A percentile compares a stretch with the other conserved stretches of the same genome.
Conservation (phyloP, 805 yeast genomes). For the Danielozyma ontarioensis region DNA sequence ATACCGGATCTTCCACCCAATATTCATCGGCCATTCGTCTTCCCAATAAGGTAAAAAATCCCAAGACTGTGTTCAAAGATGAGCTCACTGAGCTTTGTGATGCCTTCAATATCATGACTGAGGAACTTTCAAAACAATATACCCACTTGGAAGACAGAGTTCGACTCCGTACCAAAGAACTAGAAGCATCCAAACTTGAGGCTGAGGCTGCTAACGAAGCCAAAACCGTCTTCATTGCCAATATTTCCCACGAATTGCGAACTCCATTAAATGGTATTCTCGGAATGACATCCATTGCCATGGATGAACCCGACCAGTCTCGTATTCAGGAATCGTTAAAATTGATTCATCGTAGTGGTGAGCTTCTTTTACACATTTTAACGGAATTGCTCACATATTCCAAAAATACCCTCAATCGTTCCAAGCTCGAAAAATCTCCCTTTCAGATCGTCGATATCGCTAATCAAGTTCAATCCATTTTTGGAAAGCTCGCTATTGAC, state of each 20-base stretch:
- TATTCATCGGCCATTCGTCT: conserved; percentile 35
- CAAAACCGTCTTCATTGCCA: conserved; percentile 88
- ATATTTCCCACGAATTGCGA: conserved; percentile 88
- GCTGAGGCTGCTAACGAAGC: conserved; percentile 97
- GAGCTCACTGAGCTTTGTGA: conserved; percentile 85
- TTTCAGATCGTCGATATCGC: conserved; percentile 79
- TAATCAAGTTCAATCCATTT: conserved; percentile 79
- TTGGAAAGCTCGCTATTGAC: conserved; percentile 72
- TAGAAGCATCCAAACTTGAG: conserved; percentile 80
- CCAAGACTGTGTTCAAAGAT: conserved; percentile 57
- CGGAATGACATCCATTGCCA: conserved; percentile 91
- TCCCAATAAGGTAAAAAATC: conserved; percentile 31
- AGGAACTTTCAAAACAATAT: conserved; percentile 80
- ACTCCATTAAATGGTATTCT: conserved; percentile 95
- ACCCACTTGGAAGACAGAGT: conserved; percentile 85
- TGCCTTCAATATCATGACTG: conserved; percentile 88
- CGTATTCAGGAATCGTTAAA: conserved; percentile 72
- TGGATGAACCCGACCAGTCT: conserved; percentile 72
- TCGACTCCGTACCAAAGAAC: conserved; percentile 74
- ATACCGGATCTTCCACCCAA: conserved; percentile 34
- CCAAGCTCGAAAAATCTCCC: conserved; percentile 77
- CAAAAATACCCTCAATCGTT: conserved; percentile 81
- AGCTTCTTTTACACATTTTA: conserved; percentile 77
- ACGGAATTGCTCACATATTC: conserved; percentile 89
- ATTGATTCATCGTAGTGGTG: conserved; percentile 87